Evolutionary conservation across 1,139 yeast species (phyloP), one percentile per base, ranked within the genome.

Genomic region (Candida labiduridarum): DNA sequence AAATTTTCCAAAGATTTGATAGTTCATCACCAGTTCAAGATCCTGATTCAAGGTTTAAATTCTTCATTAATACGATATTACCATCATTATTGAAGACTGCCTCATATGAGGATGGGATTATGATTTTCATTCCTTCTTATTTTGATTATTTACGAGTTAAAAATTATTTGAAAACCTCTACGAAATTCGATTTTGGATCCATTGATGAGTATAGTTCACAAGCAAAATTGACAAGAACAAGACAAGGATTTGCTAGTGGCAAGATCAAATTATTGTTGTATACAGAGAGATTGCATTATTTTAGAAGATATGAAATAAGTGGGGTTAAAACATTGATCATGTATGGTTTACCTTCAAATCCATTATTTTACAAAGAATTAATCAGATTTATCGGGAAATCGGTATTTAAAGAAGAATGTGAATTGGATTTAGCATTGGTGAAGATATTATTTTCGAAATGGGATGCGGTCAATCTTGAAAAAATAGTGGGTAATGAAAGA

Each of bases 211-310:
- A 94, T 67, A 78, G 96, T 3, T 69, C 83, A 3, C 88, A 83
- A 57, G 77, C 88, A 12, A 87, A 87, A 52, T 66, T 90, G 39
- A 82, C 92, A 1, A 78, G 89, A 49, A 82, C 85, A 15, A 79
- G 99, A 59, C 80, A 89, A 6, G 72, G 78, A 38, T 94, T 94
- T 63, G 74, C 74, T 9, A 70, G 72, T 44, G 91, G 94, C 0
- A 79, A 84, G 50, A 77, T 81, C 41, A 88, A 89, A 60, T 79
- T 92, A 33, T 65, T 95, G 69, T 67, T 94, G 16, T 91, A 91
- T 68, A 89, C 97, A 0, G 98, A 94, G 61, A 87, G 99, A 76
- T 74, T 92, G 65, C 99, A 94, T 65, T 95, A 89, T 64, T 94
- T 86, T 72, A 80, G 97, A 58, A 77, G 98, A 50, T 91, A 82